A percentile compares a stretch with the other conserved stretches of the same genome.
These are phyloP conservation scores for Coniferiporia weirii DNA, from an alignment of 1,284 basidiomycete genomes.

Conservation along the genomic window DNA sequence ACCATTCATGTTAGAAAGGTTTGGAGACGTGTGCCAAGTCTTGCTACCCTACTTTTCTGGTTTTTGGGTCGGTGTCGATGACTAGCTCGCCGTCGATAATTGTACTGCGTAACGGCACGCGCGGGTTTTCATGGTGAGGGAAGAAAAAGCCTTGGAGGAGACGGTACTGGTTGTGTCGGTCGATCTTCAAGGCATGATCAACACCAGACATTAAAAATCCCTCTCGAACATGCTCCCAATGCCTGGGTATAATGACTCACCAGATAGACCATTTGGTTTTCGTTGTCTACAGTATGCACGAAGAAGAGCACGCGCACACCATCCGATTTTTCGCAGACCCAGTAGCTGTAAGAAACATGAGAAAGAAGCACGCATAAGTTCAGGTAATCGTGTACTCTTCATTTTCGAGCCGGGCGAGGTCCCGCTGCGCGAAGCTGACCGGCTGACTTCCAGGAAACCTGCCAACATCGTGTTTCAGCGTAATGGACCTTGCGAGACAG, in stretches of 20 bases:
- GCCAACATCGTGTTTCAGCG: not conserved
- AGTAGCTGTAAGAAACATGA: constrained; percentile 58
- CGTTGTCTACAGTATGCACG: constrained; percentile 65
- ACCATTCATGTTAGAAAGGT: constrained; percentile 16
- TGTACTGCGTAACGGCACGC: constrained; percentile 67
- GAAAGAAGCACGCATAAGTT: not conserved
- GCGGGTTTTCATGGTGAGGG: constrained; percentile 74
- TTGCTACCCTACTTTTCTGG: constrained; percentile 45
- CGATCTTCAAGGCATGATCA: constrained; percentile 57
- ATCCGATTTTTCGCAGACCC: constrained; percentile 99
- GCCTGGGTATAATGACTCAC: constrained; percentile 40
- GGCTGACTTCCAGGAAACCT: constrained; percentile 95
- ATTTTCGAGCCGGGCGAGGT: constrained; percentile 71
- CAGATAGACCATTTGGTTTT: constrained; percentile 75
- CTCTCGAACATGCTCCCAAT: not conserved
- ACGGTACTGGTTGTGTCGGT: constrained; percentile 90
- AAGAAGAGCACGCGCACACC: constrained; percentile 89
- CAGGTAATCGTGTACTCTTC: constrained; percentile 59
- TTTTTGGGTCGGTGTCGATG: constrained; percentile 77
- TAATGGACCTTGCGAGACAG: not conserved
- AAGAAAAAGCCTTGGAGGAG: constrained; percentile 76
- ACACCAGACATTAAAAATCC: constrained; percentile 5
- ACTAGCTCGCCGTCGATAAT: constrained; percentile 95
- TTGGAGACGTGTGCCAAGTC: not conserved
- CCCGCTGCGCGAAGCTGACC: constrained; percentile 73